These are phyloP conservation scores for Ascocoryne sarcoides DNA, from an alignment of 2,329 filamentous ascomycete species.

Conservation along the genomic window DNA sequence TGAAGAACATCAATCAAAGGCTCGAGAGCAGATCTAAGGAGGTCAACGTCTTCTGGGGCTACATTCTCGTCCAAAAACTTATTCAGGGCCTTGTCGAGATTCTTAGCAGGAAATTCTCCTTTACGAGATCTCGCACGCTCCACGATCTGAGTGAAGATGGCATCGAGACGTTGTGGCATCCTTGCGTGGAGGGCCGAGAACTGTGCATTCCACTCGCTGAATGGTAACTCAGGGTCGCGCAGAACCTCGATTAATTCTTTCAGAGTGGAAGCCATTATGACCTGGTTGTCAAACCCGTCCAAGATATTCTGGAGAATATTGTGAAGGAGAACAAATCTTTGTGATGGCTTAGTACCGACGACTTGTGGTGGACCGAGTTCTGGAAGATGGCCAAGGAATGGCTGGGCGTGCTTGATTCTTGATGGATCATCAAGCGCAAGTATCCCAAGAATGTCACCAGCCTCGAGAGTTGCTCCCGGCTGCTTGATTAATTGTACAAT, in stretches of 20 bases:
- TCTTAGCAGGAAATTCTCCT: slow-evolving; percentile 85
- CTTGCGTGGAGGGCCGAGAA: slow-evolving; percentile 94
- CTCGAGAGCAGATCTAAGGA: slow-evolving; percentile 63
- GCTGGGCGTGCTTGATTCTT: slow-evolving; percentile 91
- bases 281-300: slow-evolving; percentile 90
- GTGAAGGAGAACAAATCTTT: slow-evolving; percentile 71
- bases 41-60: slow-evolving; percentile 58
- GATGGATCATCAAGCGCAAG: slow-evolving; percentile 90
- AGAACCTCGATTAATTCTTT: slow-evolving; percentile 87
- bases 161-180: slow-evolving; percentile 90
- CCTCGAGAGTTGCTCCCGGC: slow-evolving; percentile 93
- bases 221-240: slow-evolving; percentile 81
- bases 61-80: slow-evolving; percentile 89
- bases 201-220: slow-evolving; percentile 92
- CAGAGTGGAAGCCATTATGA: slow-evolving; percentile 83
- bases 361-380: slow-evolving; percentile 79
- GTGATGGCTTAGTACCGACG: slow-evolving; percentile 82
- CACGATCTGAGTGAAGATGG: slow-evolving; percentile 73
- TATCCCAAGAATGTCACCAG: slow-evolving; percentile 97
- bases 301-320: slow-evolving; percentile 81
- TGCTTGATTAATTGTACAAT: slow-evolving; percentile 98
- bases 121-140: slow-evolving; percentile 72
- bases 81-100: slow-evolving; percentile 70
- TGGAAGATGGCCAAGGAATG: slow-evolving; percentile 85
- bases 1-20: slow-evolving; percentile 73